Conservation (phyloP, 768 basidiomycete genomes). For the Cytidiella melzeri region DNA sequence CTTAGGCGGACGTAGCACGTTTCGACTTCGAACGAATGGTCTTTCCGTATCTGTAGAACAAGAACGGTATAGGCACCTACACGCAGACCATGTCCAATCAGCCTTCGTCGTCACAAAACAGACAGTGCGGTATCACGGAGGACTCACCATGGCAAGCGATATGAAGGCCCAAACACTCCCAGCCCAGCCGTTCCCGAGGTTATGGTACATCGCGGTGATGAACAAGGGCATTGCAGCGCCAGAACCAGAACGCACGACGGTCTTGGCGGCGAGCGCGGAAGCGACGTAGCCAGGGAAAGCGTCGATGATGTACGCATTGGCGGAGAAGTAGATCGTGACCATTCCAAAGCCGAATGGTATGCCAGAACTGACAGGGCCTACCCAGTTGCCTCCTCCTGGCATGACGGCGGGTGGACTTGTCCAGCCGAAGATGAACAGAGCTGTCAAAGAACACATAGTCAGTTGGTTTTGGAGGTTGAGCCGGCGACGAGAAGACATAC, state of each 20-base stretch:
- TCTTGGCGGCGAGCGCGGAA: conserved; percentile 34
- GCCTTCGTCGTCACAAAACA: background rate
- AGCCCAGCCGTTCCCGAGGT: conserved; percentile 34
- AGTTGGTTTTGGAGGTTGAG: too few relatives aligned
- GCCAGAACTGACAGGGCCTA: conserved; percentile 30
- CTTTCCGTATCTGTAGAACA: conserved; percentile 36
- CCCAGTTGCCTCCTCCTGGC: conserved; percentile 32
- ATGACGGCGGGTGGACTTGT: conserved; percentile 30
- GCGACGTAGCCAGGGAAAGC: conserved; percentile 34
- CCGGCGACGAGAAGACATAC: conserved; percentile 3
- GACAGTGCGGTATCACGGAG: too few relatives aligned
- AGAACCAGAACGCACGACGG: conserved; percentile 31
- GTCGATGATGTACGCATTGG: conserved; percentile 36
- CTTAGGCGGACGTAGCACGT: conserved; percentile 18
- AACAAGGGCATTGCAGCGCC: conserved; percentile 32
- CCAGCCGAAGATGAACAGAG: conserved; percentile 39
- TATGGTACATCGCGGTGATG: conserved; percentile 35
- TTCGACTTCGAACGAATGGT: conserved; percentile 32
- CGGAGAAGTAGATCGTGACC: conserved; percentile 34
- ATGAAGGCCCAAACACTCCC: conserved; percentile 31
- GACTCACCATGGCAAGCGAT: conserved; percentile 28
- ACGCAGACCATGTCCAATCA: background rate
- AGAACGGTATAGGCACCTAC: conserved; percentile 26
- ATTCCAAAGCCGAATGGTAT: conserved; percentile 35
- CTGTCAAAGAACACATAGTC: too few relatives aligned